These are phyloP conservation scores for Kernera saxatilis DNA, from an alignment of 345 rosid genomes.

Conservation along the genomic window DNA sequence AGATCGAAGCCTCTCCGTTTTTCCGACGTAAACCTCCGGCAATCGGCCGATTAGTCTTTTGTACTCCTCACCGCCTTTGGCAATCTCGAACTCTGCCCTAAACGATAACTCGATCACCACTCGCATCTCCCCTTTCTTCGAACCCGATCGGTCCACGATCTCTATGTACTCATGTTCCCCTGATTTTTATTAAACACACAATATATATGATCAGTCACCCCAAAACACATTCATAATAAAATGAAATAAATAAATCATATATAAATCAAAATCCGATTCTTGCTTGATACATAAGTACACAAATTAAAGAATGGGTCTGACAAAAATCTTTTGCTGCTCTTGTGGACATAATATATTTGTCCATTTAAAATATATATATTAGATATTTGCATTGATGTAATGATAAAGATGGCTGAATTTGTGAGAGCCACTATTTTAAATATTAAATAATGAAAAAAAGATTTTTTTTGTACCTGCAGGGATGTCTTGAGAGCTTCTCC, in stretches of 20 bases:
- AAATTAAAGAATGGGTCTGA: no score
- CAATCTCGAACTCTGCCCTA: conserved; percentile 77
- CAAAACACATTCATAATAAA: no score
- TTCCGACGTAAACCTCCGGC: conserved; percentile 72
- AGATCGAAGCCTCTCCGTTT: conserved; percentile 59
- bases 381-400: background rate
- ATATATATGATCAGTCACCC: no score
- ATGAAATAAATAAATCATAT: background rate
- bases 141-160: conserved; percentile 46
- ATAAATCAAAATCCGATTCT: no score
- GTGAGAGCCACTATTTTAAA: background rate
- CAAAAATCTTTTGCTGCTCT: no score
- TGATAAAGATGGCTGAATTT: background rate
- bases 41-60: conserved; percentile 37
- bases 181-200: conserved; percentile 7
- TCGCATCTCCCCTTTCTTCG: conserved; percentile 48
- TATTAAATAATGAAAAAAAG: background rate
- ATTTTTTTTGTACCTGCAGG: conserved; percentile 52
- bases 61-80: conserved; percentile 64
- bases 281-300: no score
- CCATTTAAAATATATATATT: background rate
- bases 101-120: conserved; percentile 71
- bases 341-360: background rate
- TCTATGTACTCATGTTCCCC: conserved; percentile 68
- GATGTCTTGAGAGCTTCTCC: conserved; percentile 63